Evolutionary conservation across 495 filamentous ascomycete genomes (phyloP).

Genomic region (Aspergillus ostianus): DNA sequence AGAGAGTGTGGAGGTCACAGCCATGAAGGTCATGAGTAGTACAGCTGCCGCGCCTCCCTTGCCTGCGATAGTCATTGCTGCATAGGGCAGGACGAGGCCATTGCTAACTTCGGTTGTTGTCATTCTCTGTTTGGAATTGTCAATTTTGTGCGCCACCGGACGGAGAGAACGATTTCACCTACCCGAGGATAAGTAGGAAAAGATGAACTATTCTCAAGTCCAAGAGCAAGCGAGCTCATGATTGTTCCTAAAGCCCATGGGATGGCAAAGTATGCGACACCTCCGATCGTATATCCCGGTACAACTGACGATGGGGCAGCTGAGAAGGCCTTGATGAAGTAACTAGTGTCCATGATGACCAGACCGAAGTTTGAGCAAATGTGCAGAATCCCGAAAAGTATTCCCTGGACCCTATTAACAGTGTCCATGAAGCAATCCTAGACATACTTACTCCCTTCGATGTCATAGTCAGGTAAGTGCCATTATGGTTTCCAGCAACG

Average conservation of each 20-base stretch:
- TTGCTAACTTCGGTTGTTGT: slow-evolving; percentile 34
- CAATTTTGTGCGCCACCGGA: not conserved
- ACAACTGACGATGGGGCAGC: slow-evolving; percentile 37
- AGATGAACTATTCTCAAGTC: slow-evolving; percentile 36
- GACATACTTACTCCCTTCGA: slow-evolving; percentile 37
- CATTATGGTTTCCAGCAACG: slow-evolving; percentile 44
- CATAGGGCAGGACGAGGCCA: slow-evolving; percentile 44
- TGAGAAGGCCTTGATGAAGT: slow-evolving; percentile 48
- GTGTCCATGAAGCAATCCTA: not conserved
- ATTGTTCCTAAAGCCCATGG: slow-evolving; percentile 45
- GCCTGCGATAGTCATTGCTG: slow-evolving; percentile 41
- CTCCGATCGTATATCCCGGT: slow-evolving; percentile 45
- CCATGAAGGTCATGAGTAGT: slow-evolving; percentile 47
- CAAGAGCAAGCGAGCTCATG: slow-evolving; percentile 40
- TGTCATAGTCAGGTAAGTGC: slow-evolving; percentile 51
- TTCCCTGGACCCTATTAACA: too few relatives aligned
- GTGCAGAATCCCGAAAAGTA: slow-evolving; percentile 46
- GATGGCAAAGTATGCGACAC: slow-evolving; percentile 44
- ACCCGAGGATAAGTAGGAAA: slow-evolving; percentile 47
- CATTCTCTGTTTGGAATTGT: slow-evolving; percentile 24
- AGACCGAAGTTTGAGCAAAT: slow-evolving; percentile 41
- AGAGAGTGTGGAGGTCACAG: slow-evolving; percentile 41
- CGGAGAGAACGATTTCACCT: slow-evolving; percentile 6
- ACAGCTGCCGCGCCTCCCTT: slow-evolving; percentile 42
- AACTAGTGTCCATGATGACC: slow-evolving; percentile 47